Evolutionary conservation across 1,139 yeast species (phyloP).

Genomic region (Magnusiomyces ingens): DNA sequence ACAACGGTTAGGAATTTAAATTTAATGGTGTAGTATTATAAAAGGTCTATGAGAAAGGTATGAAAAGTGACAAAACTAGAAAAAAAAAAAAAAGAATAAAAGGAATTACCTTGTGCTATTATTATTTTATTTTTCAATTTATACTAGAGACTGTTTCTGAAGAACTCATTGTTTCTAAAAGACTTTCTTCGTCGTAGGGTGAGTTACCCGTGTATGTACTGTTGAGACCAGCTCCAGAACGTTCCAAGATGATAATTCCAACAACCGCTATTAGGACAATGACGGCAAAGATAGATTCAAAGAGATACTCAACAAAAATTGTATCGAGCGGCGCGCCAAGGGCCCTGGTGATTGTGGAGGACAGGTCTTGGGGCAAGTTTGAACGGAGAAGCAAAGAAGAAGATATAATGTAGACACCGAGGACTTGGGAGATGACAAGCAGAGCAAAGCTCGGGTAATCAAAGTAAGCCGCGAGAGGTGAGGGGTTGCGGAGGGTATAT

Average conservation of each 20-base stretch:
- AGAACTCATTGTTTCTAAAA: neutral
- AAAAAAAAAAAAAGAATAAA: no score
- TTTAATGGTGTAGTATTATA: neutral
- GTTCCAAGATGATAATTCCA: constrained; percentile 9
- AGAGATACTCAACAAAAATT: constrained; percentile 67
- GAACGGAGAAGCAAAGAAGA: constrained; percentile 73
- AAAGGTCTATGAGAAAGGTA: neutral
- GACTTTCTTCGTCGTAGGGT: constrained; percentile 2
- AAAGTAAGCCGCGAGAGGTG: neutral
- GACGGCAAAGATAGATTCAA: constrained; percentile 63
- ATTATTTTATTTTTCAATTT: neutral
- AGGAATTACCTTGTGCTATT: no score
- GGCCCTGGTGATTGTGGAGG: constrained; percentile 49
- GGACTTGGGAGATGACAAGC: constrained; percentile 57
- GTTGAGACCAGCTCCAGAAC: neutral
- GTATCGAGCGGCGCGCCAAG: constrained; percentile 46
- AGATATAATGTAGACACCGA: constrained; percentile 75
- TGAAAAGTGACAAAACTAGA: neutral
- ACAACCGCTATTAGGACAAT: constrained; percentile 34
- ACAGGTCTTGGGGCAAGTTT: constrained; percentile 55
- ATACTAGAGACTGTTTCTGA: neutral
- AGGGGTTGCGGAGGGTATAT: no score
- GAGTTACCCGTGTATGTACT: neutral
- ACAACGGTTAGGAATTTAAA: neutral
- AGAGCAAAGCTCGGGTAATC: constrained; percentile 22